phyloP scores from a whole-genome alignment of 1,284 basidiomycete species.

The Tilletia setariae region DNA sequence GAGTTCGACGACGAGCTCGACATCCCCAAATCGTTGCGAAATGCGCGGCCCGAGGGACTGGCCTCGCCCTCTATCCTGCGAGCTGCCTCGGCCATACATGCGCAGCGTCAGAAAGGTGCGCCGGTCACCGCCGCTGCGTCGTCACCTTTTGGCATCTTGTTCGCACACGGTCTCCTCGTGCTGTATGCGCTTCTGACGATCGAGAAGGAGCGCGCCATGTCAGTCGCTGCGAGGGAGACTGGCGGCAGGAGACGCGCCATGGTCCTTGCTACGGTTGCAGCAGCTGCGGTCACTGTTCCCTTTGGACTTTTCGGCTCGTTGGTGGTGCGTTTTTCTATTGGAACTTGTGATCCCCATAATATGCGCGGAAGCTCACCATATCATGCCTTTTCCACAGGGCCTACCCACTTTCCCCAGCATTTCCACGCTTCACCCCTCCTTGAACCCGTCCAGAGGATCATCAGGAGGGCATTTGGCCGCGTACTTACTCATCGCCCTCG shows the following conservation, averaged over 20 bases:
- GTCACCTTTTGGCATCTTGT: slow-evolving; percentile 32
- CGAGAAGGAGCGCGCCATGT: slow-evolving; percentile 40
- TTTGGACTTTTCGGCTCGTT: slow-evolving; percentile 30
- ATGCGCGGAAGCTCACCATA: neutral
- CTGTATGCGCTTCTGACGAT: slow-evolving; percentile 45
- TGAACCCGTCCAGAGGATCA: neutral
- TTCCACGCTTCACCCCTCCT: slow-evolving; percentile 24
- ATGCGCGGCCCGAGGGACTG: slow-evolving; percentile 32
- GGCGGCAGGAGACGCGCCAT: slow-evolving; percentile 45
- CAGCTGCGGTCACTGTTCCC: slow-evolving; percentile 35
- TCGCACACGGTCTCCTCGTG: slow-evolving; percentile 37
- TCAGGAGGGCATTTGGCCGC: slow-evolving; percentile 37
- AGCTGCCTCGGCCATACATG: slow-evolving; percentile 22
- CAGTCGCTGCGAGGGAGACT: slow-evolving; percentile 32
- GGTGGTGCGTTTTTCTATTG: slow-evolving; percentile 22
- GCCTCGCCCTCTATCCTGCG: slow-evolving; percentile 27
- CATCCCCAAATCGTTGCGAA: slow-evolving; percentile 31
- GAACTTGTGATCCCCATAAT: neutral
- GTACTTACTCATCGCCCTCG: slow-evolving; percentile 43
- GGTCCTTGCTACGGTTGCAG: slow-evolving; percentile 42
- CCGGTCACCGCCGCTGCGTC: slow-evolving; percentile 24
- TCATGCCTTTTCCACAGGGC: neutral
- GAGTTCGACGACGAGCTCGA: slow-evolving; percentile 22
- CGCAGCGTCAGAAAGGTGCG: slow-evolving; percentile 16
- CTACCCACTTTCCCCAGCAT: slow-evolving; percentile 24